Conservation (phyloP, 768 basidiomycete species). For the Amanita thiersii region DNA sequence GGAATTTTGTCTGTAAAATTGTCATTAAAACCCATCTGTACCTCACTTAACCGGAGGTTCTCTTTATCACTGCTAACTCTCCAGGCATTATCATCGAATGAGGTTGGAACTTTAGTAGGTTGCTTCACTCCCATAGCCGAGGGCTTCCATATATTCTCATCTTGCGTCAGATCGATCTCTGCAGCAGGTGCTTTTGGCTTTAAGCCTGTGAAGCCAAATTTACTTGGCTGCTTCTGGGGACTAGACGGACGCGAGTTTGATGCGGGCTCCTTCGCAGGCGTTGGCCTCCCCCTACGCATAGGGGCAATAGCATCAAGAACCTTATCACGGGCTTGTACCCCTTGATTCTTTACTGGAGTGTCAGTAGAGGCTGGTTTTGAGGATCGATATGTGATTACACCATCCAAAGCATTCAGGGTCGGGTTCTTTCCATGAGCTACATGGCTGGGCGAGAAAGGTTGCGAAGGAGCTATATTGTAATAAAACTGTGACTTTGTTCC, state of each 20-base stretch:
- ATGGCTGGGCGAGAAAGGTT: conserved; percentile 34
- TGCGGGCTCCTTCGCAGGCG: conserved; percentile 20
- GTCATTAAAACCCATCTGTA: conserved; percentile 52
- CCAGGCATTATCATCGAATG: conserved; percentile 31
- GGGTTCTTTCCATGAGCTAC: conserved; percentile 19
- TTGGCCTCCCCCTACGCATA: conserved; percentile 65
- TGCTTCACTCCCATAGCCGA: conserved; percentile 1
- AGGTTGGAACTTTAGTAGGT: conserved; percentile 6
- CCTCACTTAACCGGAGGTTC: conserved; percentile 13
- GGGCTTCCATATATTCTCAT: conserved; percentile 6
- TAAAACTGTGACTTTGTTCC: conserved; percentile 78
- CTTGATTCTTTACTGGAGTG: conserved; percentile 34
- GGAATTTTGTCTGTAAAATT: conserved; percentile 53
- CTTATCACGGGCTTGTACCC: conserved; percentile 65
- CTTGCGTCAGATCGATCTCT: conserved; percentile 2
- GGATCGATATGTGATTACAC: conserved; percentile 19
- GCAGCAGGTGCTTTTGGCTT: conserved; percentile 1
- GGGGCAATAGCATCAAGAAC: conserved; percentile 76
- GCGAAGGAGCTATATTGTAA: conserved; percentile 50
- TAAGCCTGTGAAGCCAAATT: conserved; percentile 11
- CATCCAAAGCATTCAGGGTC: conserved; percentile 21
- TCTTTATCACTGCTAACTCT: conserved; percentile 19
- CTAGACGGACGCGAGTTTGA: conserved; percentile 24
- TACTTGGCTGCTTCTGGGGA: conserved; percentile 23
- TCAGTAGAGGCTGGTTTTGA: conserved; percentile 6